A percentile compares a stretch with the other conserved stretches of the same genome.
These are phyloP conservation scores for Fusarium sp. DNA, from an alignment of 2,329 filamentous ascomycete species.

Conservation along the genomic window DNA sequence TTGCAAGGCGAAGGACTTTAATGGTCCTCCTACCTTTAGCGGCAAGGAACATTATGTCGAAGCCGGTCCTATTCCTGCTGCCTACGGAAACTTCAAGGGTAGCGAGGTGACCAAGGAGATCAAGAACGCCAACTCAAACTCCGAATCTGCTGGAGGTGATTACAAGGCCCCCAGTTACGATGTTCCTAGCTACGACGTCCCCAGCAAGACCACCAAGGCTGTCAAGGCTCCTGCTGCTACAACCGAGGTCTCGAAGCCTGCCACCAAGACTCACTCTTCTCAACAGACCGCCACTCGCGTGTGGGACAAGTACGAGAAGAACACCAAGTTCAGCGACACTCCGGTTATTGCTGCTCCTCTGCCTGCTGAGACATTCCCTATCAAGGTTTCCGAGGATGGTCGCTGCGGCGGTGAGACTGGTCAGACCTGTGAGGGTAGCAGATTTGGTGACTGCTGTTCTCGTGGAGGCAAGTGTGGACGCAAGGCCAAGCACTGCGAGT, in stretches of 20 bases:
- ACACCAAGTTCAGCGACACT: conserved; percentile 27
- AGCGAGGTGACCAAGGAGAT: conserved; percentile 29
- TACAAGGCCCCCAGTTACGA: conserved; percentile 7
- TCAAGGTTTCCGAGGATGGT: conserved; percentile 55
- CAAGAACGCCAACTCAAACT: conserved; percentile 26
- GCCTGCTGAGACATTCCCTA: conserved; percentile 32
- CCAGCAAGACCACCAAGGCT: conserved; percentile 7
- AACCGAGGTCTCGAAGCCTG: conserved; percentile 14
- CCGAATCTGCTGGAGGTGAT: conserved; percentile 12
- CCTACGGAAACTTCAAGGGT: conserved; percentile 46
- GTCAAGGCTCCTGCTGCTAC: conserved; percentile 19
- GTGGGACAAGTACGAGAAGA: conserved; percentile 12
- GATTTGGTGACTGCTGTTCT: conserved; percentile 60
- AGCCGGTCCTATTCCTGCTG: conserved; percentile 52
- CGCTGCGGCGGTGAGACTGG: conserved; percentile 56
- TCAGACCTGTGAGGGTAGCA: conserved; percentile 57
- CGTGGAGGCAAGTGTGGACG: conserved; percentile 55
- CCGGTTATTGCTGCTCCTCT: conserved; percentile 11
- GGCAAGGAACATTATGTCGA: conserved; percentile 52
- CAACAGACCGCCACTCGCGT: conserved; percentile 25
- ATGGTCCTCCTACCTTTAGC: conserved; percentile 61
- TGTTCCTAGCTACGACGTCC: neutral
- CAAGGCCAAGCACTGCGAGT: conserved; percentile 53
- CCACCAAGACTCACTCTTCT: conserved; percentile 5
- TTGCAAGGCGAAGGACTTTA: conserved; percentile 58